Evolutionary conservation across 2,329 filamentous ascomycete genomes (phyloP), one percentile per base, ranked within the genome.

Genomic region (Byssochlamys sp.): DNA sequence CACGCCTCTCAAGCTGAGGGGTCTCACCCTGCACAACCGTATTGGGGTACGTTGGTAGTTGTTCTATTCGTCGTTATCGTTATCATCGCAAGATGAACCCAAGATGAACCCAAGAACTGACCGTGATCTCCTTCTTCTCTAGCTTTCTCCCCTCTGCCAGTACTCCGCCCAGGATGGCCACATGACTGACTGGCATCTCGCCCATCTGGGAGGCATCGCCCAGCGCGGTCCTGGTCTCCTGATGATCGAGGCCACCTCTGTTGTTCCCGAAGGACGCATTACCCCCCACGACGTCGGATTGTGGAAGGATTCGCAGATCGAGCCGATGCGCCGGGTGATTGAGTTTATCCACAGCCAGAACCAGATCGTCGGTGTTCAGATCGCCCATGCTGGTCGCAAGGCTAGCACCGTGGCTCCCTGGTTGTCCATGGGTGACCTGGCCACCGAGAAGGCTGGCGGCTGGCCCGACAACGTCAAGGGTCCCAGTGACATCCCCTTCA

Each of bases 291-390:
- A 69, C 53, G 55, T 65, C 12, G 70, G 91, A 0, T 75, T 96
- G 6, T 96, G 91, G 91, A 80, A 87, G 61, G 91, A 96, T 71
- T 84, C 81, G 33, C 91, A 96, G 71, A 86, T 91, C 59, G 85
- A 81, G 61, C 85, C 86, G 0, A 75, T 95, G 58, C 63, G 65
- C 19, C 81, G 82, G 59, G 81, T 92, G 52, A 83, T 86, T 35
- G 88, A 95, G 60, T 95, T 91, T 61, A 83, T 87, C 2, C 90
- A 95, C 76, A 84, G 82, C 27, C 91, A 95, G 73, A 81, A 80
- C 68, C 85, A 90, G 67, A 84, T 88, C 62, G 84, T 89, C 55
- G 90, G 83, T 55, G 86, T 95, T 60, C 91, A 96, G 76, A 79
- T 95, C 3, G 89, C 78, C 1, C 91, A 96, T 67, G 90, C 90